Base-by-base conservation (phyloP, 2,329 filamentous ascomycete species). In the Dothistroma pini region DNA sequence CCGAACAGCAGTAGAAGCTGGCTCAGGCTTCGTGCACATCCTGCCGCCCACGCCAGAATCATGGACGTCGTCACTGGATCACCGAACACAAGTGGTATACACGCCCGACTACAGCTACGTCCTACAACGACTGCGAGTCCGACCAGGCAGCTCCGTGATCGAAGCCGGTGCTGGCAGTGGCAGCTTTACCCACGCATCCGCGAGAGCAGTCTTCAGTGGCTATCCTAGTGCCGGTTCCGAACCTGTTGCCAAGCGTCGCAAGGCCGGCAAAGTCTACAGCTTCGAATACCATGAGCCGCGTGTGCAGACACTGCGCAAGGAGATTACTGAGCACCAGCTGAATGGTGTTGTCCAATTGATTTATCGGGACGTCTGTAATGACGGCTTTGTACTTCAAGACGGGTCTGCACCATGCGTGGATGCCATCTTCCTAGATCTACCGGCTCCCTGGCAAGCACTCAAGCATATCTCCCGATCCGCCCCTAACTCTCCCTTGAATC, bases 41-140 rank as follows among this genome's bases (percentile, higher is more conserved):
- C 80, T 95, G 16, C 87, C 87, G 12, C 90, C 90, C 0, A 92
- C 90, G 0, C 90, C 90, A 4, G 90, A 95, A 74, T 81, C 90
- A 22, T 95, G 90, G 90, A 95, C 90, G 0, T 84, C 84, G 58
- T 90, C 88, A 60, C 76, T 95, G 53, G 90, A 90, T 1, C 90
- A 95, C 73, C 82, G 90, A 63, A 95, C 90, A 0, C 90, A 95
- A 72, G 90, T 95, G 41, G 90, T 95, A 57, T 95, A 95, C 74
- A 93, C 89, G 0, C 89, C 90, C 16, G 90, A 95, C 74, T 93
- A 92, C 76, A 93, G 90, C 77, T 95, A 92, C 72, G 86, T 95
- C 54, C 79, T 95, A 11, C 89, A 93, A 69, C 83, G 89, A 35
- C 83, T 95, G 69, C 84, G 89, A 34, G 89, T 88, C 5, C 80